Evolutionary conservation across 2,329 filamentous ascomycete genomes (phyloP), one percentile per base, ranked within the genome.

Genomic region (Nothomitra cinnamomea): DNA sequence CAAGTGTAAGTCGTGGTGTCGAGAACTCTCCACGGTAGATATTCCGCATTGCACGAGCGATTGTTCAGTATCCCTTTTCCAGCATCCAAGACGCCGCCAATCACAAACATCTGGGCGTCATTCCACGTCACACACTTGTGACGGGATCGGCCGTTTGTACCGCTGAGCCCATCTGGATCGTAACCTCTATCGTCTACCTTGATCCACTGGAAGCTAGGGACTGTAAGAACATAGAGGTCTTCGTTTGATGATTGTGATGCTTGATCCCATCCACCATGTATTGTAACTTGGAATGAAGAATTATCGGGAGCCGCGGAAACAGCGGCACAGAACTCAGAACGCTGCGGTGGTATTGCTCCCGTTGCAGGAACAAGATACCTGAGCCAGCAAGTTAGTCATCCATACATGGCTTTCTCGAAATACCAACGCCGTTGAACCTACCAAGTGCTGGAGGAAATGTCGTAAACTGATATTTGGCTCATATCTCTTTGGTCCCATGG

Each of bases 41-140:
- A 32, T 5, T 32, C 10, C 28, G 28, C 4, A 32, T 32, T 10
- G 28, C 28, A 55, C 38, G 19, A 49, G 50, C 19, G 54, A 43
- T 17, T 47, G 50, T 24, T 48, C n/a, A 42, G 13, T 40, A 13
- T 38, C 45, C 19, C 51, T 49, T 50, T 55, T 55, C 32, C 28
- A 10, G 32, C 17, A 13, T 49, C 52, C 35, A 53, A 24, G 32
- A 48, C 17, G 21, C 54, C 54, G 28, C 54, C 54, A 6, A 53
- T 40, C 15, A 55, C 54, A 35, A 55, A 43, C 54, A 55, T 55
- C 51, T 55, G 51, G 13, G 35, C 10, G 32, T 55, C 50, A 42
- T 55, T 41, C 25, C 42, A 38, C 15, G 53, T 45, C 10, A 35
- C 36, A 28, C 54, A 53, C 19, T 53, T 48, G 35, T 55, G 50